Base-by-base conservation (phyloP, 257 asterid species). In the Galeopsis tetrahit region DNA sequence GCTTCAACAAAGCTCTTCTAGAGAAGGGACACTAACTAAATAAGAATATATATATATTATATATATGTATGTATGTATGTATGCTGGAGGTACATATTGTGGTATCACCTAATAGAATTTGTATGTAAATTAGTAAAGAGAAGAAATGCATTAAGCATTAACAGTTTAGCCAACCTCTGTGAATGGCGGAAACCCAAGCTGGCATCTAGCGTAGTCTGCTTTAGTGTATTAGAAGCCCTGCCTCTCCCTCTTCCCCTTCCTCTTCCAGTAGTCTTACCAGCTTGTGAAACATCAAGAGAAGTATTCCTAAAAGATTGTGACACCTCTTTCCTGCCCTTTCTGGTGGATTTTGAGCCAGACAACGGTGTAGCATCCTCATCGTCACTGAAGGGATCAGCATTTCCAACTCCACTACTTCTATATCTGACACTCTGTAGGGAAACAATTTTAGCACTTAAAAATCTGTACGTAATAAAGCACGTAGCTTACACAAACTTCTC, bases 121-220 rank as follows among this genome's bases (percentile, higher is more conserved):
- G 69, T 32, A 60, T 57, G 40, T 42, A 11, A 28, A 63, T 51
- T 7, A 48, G 60, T 64, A 43, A 6, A 28, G 51, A 17, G 65
- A 58, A 44, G 48, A 40, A 55, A 66, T 11, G 44, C 70, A 68
- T 58, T 10, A 39, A 75, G 44, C 70, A 68, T 58, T 10, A 39
- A 75, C 70, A 76, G 71, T 63, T 52, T 56, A 60, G 55, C 80
- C 42, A 59, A 91, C 99, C 97, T 91, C 75, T 85, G 97, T 64
- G 99, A 89, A 15, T 75, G 96, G 69, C 92, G 96, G 72, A 85
- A 82, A 39, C 91, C 92, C 85, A 88, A 11, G 81, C 91, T 72
- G n/a, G 88, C 74, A 63, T 94, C 99, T 74, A 94, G 88, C 14
- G 97, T 91, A 70, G 97, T 89, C 85, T 94, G 99, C 91, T 91